Base-by-base conservation (phyloP, 2,329 filamentous ascomycete genomes). In the Neofusicoccum kwambonambiense region DNA sequence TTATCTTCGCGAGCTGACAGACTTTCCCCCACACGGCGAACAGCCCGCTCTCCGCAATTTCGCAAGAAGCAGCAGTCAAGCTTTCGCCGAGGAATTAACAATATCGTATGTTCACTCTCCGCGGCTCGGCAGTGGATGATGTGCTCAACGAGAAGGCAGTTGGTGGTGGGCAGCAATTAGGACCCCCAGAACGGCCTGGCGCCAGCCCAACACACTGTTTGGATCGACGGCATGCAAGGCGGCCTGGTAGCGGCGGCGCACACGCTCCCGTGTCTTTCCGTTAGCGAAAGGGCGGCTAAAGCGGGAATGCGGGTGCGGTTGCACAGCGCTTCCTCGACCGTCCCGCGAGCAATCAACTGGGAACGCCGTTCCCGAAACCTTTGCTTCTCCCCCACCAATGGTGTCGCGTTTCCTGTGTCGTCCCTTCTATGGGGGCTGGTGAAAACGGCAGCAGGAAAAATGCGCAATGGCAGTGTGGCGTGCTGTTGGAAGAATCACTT, bases 221-320 rank as follows among this genome's bases (percentile, higher is more conserved):
- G 17, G 22, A 50, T 50, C 47, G 9, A 34, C 47, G 19, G 13
- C 47, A 19, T 17, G 17, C 19, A 15, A 45, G 17, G 42, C 49
- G 49, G 50, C 15, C 50, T 9, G n/a, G 12, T 42, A 41, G 41
- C 54, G 39, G 54, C 39, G 34, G 39, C 56, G 56, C 56, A 35
- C 56, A 60, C 42, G 27, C 56, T 60, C 56, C 56, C 56, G 56
- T 37, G 56, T 45, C 56, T 47, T 37, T 13, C 56, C 56, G 42
- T 42, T 45, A 60, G 31, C 44, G 41, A 47, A 44, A 22, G 17
- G 56, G 42, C 56, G 56, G 56, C 42, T 60, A 60, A 60, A 60
- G 56, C 42, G 56, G 56, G 39, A 34, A 31, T 13, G 35, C 51
- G 37, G 52, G 37, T 3, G 54, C 19, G 39, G 41, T 44, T 44